Evolutionary conservation across 23 red algal species (phyloP), one percentile per base, ranked within the genome.

Genomic region (Gracilariopsis chorda): DNA sequence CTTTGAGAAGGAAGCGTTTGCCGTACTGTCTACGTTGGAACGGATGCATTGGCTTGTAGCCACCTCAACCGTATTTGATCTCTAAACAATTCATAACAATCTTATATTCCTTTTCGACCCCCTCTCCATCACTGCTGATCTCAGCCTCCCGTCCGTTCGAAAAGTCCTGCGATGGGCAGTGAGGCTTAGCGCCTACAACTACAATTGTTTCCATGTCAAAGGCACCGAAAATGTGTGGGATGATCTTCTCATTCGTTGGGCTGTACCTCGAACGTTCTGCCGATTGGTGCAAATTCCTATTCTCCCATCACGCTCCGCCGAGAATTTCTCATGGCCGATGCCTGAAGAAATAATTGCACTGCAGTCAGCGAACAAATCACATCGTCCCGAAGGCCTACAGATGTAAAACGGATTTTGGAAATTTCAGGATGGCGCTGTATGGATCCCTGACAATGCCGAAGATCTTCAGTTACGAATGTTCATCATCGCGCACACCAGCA

Each of bases 91-190:
- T 32, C 67, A 73, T 73, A 46, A 46, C 39, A 73, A 73, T 36
- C 43, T 73, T 4, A 37, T 46, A 48, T 73, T 46, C 40, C 67
- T 73, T 8, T 73, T 46, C 5, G 43, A 73, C 28, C 67, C 67
- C n/a, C 33, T 46, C 7, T 46, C 39, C n/a, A 16, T 73, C 43
- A 21, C 24, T 6, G 20, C 67, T 7, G 43, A 43, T 36, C 33
- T 73, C 25, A 46, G 39, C 7, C 13, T 10, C 7, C 28, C 36
- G 6, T 7, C 43, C 7, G 28, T 37, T 4, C 8, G n/a, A 4
- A 73, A 73, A 48, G 67, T 73, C 7, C 28, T 46, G 9, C n/a
- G 67, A n/a, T 73, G 67, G 67, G 67, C 67, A 17, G 39, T 73
- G 11, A 73, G 40, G 28, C 67, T 73, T 36, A 46, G 39, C 43